phyloP scores from a whole-genome alignment of 1,284 basidiomycete species.

The Mycena citricolor region DNA sequence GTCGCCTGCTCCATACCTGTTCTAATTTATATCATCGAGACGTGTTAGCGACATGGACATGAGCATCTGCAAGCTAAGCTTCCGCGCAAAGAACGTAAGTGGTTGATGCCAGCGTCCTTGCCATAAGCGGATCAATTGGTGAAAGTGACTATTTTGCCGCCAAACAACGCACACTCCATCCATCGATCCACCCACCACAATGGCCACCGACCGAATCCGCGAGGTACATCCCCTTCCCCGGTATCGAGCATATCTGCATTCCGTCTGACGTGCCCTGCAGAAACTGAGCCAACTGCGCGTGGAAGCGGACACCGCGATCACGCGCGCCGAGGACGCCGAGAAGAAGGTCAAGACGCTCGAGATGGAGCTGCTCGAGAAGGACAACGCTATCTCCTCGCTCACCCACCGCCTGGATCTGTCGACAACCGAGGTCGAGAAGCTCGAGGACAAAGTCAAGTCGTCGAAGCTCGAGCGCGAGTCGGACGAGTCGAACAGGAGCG shows the following conservation, averaged over 20 bases:
- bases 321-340: constrained; percentile 85
- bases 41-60: too few relatives aligned
- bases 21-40: too few relatives aligned
- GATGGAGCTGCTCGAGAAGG: constrained; percentile 79
- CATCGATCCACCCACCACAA: constrained; percentile 23
- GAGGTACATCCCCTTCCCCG: constrained; percentile 47
- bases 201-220: constrained; percentile 73
- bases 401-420: constrained; percentile 72
- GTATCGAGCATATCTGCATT: constrained; percentile 2
- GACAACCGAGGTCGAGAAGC: constrained; percentile 75
- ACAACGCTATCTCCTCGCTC: constrained; percentile 88
- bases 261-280: constrained; percentile 35
- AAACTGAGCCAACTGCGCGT: constrained; percentile 72
- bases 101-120: too few relatives aligned
- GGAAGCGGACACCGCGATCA: constrained; percentile 83
- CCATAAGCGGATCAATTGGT: too few relatives aligned
- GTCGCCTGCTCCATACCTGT: too few relatives aligned
- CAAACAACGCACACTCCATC: constrained; percentile 15
- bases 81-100: too few relatives aligned
- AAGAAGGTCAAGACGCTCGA: constrained; percentile 82
- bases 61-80: too few relatives aligned
- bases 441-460: constrained; percentile 72
- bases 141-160: too few relatives aligned
- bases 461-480: constrained; percentile 74
- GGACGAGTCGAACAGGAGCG: constrained; percentile 72